A percentile compares a stretch with the other conserved stretches of the same genome.
phyloP scores from a whole-genome alignment of 495 filamentous ascomycete species.

The Aspergillus leporis region DNA sequence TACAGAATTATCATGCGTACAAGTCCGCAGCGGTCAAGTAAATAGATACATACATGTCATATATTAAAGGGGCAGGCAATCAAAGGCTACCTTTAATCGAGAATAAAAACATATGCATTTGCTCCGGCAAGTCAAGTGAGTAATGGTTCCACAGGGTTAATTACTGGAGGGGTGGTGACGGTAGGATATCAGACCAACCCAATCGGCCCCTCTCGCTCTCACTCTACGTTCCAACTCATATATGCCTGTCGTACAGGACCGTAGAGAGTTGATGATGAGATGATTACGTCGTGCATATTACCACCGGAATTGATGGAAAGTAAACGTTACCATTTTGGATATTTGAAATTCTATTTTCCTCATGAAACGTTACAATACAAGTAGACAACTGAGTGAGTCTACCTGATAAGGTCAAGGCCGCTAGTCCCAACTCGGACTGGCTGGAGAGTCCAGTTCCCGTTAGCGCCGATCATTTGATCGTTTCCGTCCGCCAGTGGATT shows the following conservation, averaged over 20 bases:
- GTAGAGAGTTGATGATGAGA: not conserved
- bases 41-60: not conserved
- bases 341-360: not conserved
- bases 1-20: not conserved
- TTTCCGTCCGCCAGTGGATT: too few species aligned
- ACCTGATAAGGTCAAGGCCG: not conserved
- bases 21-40: not conserved
- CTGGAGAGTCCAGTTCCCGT: not conserved
- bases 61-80: not conserved
- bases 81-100: too few species aligned
- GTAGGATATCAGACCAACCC: not conserved
- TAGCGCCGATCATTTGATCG: slow-evolving; percentile 1
- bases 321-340: not conserved
- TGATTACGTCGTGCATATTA: not conserved
- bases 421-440: not conserved
- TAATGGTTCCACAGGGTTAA: too few species aligned
- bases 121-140: too few species aligned
- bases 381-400: not conserved
- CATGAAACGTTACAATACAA: not conserved
- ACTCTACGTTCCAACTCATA: too few species aligned
- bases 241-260: not conserved
- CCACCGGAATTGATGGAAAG: not conserved
- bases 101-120: too few species aligned
- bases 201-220: too few species aligned
- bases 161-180: slow-evolving; percentile 6